Base-by-base conservation (phyloP, 1,284 basidiomycete species). In the Trametes versicolor region DNA sequence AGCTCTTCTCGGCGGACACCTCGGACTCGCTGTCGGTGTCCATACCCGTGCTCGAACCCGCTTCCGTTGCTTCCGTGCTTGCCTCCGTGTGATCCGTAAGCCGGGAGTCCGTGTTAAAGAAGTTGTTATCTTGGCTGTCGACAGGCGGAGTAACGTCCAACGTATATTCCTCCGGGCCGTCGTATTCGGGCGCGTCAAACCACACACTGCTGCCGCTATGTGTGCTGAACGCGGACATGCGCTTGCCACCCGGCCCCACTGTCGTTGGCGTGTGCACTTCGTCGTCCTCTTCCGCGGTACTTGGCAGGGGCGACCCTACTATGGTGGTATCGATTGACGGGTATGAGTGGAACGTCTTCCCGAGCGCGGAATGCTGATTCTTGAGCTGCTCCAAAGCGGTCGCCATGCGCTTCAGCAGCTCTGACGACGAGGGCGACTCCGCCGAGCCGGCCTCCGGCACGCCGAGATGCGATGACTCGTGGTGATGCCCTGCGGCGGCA, bases 91-190 rank as follows among this genome's bases (percentile, higher is more conserved):
- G 59, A 52, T 68, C 64, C 15, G 66, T 60, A n/a, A 80, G 82
- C 45, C 70, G 74, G 64, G 78, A 81, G 51, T 82, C 80, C 27
- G 78, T 65, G 27, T 60, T 58, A 15, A 67, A 79, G 21, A 78
- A 76, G 27, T 80, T 74, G 49, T 81, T 77, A 17, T 74, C 75
- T 53, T 77, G 82, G 23, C 77, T 74, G 48, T 80, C 87, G 27
- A 79, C 79, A 34, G 78, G 67, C 17, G 59, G 64, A 13, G 81
- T 72, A 3, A 74, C 75, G 60, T 91, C 89, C 66, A 93, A 76
- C 1, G 91, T 73, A 73, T 88, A 93, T 72, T 93, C 91, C 72
- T 93, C 85, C 10, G 88, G 86, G 0, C 88, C 85, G 67, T 86
- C 82, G 36, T 77, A 82, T 63, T 86, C 86, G 23, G 79, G 73